Base-by-base conservation (phyloP, 2,329 filamentous ascomycete species). In the Aspergillus sp. region DNA sequence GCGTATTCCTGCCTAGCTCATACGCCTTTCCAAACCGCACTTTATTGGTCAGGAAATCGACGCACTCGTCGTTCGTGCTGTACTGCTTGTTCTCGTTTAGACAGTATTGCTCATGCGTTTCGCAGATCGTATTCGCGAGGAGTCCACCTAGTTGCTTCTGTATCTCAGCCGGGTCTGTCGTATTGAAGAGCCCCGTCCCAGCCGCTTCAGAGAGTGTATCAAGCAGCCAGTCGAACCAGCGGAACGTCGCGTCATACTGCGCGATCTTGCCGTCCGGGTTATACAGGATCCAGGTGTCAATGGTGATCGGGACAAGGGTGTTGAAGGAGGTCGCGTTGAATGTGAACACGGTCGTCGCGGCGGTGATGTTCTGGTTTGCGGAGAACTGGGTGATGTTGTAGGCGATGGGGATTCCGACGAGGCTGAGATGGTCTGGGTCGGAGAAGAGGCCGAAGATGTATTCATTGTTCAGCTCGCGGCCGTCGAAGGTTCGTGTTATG, bases 251-350 rank as follows among this genome's bases (percentile, higher is more conserved):
- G 17, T 70, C 66, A 25, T 69, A 70, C 27, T 68, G 63, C 0
- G 35, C 27, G 15, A 70, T 67, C 17, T 68, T 68, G 6, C 66
- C 62, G 1, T 65, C 58, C 1, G 39, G 1, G 31, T 67, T 61
- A 50, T 58, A 69, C 9, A 64, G 54, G 11, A 69, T 64, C 68
- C 66, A 71, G 0, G 65, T 66, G 51, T 71, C 67, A 25, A 69
- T 68, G 1, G 66, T 68, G 4, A 68, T 56, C 0, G 66, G 65
- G 8, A 68, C 19, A 0, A 61, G n/a, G 3, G 67, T 44, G 8
- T 62, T 63, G 21, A 68, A 69, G 0, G 56, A 65, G 2, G 64
- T 68, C 8, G 60, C 58, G 46, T 68, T 69, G 58, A 68, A 68
- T 0, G 63, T 67, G 11, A 68, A 62, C 1, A 69, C 59, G 0